Conservation (phyloP, 345 rosid genomes). For the Odontarrhena argentea region DNA sequence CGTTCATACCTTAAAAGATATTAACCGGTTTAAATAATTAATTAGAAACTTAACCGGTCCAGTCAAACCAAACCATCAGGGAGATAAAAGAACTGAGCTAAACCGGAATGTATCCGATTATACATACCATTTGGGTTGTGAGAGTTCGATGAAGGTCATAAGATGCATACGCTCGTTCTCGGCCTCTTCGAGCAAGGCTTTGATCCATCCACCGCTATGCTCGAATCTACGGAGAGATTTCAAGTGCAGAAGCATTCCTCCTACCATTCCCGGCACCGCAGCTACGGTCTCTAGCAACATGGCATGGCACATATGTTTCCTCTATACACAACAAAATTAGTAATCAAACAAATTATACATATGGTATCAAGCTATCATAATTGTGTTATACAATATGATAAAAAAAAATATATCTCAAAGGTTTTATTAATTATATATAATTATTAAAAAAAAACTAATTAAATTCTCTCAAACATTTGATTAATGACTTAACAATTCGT, state of each 20-base stretch:
- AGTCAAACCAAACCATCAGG: slow-evolving; percentile 13
- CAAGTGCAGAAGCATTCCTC: slow-evolving; percentile 66
- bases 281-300: slow-evolving; percentile 69
- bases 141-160: slow-evolving; percentile 63
- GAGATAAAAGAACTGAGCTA: neutral
- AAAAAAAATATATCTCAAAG: no score
- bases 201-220: slow-evolving; percentile 73
- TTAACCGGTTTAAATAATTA: neutral
- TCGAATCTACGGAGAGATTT: slow-evolving; percentile 62
- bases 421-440: no score
- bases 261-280: slow-evolving; percentile 69
- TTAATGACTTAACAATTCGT: neutral
- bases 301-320: slow-evolving; percentile 71
- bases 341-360: neutral
- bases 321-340: slow-evolving; percentile 34
- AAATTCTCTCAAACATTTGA: no score
- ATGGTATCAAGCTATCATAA: neutral
- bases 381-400: no score
- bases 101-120: neutral
- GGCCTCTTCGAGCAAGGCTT: slow-evolving; percentile 66
- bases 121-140: slow-evolving; percentile 53
- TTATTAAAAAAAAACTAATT: no score
- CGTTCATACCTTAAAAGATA: slow-evolving; percentile 46
- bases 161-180: slow-evolving; percentile 74
- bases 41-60: neutral